These are phyloP conservation scores for Crithidia expoeki DNA, from an alignment of 208 protist genomes.

Conservation along the genomic window DNA sequence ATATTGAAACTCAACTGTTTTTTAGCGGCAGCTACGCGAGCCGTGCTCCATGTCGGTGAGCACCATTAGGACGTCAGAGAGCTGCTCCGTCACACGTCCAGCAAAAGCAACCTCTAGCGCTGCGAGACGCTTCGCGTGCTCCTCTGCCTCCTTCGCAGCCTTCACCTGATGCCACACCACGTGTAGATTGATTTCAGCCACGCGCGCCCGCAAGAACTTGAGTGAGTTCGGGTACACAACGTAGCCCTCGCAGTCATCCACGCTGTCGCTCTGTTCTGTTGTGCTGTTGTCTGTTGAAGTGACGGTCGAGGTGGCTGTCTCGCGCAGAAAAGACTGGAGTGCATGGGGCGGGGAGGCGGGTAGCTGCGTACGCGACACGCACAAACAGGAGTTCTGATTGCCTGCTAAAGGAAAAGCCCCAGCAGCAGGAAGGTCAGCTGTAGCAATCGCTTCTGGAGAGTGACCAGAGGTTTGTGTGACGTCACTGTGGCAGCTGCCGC, in stretches of 20 bases:
- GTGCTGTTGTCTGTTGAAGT: not conserved
- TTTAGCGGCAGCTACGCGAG: conserved; percentile 10
- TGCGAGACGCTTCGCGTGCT: conserved; percentile 38
- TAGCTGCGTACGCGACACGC: conserved; percentile 26
- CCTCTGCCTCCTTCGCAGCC: conserved; percentile 33
- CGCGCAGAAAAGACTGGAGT: not conserved
- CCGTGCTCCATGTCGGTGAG: conserved; percentile 49
- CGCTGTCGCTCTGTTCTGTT: not conserved
- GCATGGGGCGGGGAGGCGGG: not conserved
- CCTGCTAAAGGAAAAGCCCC: too few relatives aligned
- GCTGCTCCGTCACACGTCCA: conserved; percentile 42
- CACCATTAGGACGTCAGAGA: conserved; percentile 63
- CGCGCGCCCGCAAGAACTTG: conserved; percentile 32
- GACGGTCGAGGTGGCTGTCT: not conserved
- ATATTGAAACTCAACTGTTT: too few relatives aligned
- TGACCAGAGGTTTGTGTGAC: not conserved
- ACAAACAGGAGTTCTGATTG: not conserved
- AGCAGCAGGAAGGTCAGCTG: not conserved
- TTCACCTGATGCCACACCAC: conserved; percentile 58
- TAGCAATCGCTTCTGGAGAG: not conserved
- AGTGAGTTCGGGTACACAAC: conserved; percentile 35
- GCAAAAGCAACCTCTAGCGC: conserved; percentile 43
- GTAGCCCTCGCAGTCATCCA: conserved; percentile 15
- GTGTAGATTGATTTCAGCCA: conserved; percentile 50
- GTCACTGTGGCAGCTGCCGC: not conserved